phyloP scores from a whole-genome alignment of 305 asterid genomes.

The Fraxinus dipetala region DNA sequence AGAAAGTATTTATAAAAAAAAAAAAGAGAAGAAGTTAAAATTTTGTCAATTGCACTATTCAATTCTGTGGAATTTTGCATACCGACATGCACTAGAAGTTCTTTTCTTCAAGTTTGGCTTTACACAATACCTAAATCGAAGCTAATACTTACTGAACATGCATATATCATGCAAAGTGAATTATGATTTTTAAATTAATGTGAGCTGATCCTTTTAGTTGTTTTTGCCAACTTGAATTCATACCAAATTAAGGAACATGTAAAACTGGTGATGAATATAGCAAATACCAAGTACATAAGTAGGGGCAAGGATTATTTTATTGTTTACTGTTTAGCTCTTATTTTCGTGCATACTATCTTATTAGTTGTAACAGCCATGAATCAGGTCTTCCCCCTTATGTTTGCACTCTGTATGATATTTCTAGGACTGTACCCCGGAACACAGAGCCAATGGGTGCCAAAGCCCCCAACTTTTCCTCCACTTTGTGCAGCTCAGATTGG shows the following conservation, averaged over 20 bases:
- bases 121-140: not conserved
- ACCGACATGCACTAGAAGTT: not conserved
- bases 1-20: not conserved
- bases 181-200: not conserved
- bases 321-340: not conserved
- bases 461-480: slow-evolving; percentile 24
- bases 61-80: not conserved
- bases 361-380: slow-evolving; percentile 33
- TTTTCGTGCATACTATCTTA: slow-evolving; percentile 15
- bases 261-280: not conserved
- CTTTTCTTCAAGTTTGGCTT: not conserved
- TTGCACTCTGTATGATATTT: slow-evolving; percentile 25
- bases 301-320: not conserved
- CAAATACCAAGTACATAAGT: not conserved
- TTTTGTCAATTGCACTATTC: not conserved
- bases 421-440: slow-evolving; percentile 33
- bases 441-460: slow-evolving; percentile 29
- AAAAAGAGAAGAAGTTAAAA: not conserved
- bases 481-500: slow-evolving; percentile 48
- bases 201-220: not conserved
- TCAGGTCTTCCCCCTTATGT: slow-evolving; percentile 21
- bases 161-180: not conserved
- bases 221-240: not conserved
- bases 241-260: not conserved
- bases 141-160: not conserved